Percentiles rank a stretch among this genome's conserved stretches.
phyloP scores from a whole-genome alignment of 2,329 filamentous ascomycete species.

The Fusarium praegraminearum region DNA sequence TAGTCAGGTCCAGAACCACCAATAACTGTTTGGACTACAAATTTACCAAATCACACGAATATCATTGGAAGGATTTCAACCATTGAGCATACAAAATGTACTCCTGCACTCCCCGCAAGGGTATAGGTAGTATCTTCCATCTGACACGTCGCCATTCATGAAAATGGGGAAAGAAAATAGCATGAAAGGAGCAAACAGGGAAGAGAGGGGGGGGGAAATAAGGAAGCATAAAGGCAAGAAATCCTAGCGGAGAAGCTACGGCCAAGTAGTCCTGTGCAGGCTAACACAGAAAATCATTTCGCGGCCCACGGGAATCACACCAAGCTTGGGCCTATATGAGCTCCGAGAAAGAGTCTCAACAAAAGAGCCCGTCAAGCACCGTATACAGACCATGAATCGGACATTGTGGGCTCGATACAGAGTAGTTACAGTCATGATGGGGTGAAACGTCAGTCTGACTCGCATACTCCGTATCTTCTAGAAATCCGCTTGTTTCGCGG shows the following conservation, averaged over 20 bases:
- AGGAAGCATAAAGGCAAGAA: neutral
- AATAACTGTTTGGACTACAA: conserved; percentile 31
- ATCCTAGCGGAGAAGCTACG: neutral
- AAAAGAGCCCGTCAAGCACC: conserved; percentile 10
- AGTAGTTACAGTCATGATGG: neutral
- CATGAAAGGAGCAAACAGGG: neutral
- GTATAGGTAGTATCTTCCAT: conserved; percentile 9
- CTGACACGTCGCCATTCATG: conserved; percentile 36
- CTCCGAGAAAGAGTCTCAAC: neutral
- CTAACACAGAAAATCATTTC: conserved; percentile 5
- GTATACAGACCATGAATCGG: conserved; percentile 4
- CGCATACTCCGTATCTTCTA: conserved; percentile 34
- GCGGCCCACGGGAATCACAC: neutral
- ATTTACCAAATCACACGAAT: conserved; percentile 18
- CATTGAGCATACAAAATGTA: conserved; percentile 21
- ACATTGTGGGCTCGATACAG: neutral
- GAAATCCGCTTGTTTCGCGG: conserved; percentile 24
- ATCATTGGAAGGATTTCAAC: conserved; percentile 23
- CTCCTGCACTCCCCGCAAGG: conserved; percentile 24
- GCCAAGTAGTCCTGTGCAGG: neutral
- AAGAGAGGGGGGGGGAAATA: conserved; percentile 1
- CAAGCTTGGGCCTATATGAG: conserved; percentile 3
- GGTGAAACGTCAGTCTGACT: neutral
- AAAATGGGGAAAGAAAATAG: conserved; percentile 8
- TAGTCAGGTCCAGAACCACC: conserved; percentile 9